A percentile compares a stretch with the other conserved stretches of the same genome.
phyloP scores from a whole-genome alignment of 441 rosid species.

The Manihot esculenta region DNA sequence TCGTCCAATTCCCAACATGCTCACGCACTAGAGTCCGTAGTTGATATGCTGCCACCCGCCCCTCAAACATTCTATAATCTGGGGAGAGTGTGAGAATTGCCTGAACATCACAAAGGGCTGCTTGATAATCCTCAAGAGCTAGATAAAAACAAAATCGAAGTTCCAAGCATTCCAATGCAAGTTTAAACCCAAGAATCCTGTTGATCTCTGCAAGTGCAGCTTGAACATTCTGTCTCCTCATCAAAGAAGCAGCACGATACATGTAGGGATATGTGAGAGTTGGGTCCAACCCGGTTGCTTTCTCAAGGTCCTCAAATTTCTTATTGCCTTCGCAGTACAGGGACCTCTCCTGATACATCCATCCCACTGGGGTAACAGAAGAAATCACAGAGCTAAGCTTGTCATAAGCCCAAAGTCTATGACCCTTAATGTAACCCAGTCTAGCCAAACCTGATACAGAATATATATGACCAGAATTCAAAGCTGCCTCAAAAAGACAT shows the following conservation, averaged over 20 bases:
- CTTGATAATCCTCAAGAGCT: constrained; percentile 76
- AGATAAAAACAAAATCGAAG: constrained; percentile 91
- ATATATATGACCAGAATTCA: constrained; percentile 70
- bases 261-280: constrained; percentile 94
- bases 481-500: constrained; percentile 62
- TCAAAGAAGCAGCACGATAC: constrained; percentile 80
- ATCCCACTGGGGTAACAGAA: constrained; percentile 67
- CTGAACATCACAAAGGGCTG: constrained; percentile 92
- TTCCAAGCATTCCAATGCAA: constrained; percentile 89
- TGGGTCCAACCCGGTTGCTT: constrained; percentile 85
- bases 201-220: constrained; percentile 90
- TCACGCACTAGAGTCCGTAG: constrained; percentile 81
- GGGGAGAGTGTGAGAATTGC: constrained; percentile 89
- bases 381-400: constrained; percentile 78
- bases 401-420: constrained; percentile 64
- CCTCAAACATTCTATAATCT: constrained; percentile 86
- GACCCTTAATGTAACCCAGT: constrained; percentile 61
- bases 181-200: constrained; percentile 85
- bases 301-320: constrained; percentile 79
- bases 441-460: constrained; percentile 87
- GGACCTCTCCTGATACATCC: constrained; percentile 99
- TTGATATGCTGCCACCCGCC: constrained; percentile 87
- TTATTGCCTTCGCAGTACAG: constrained; percentile 71
- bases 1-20: constrained; percentile 88
- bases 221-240: constrained; percentile 72